phyloP scores from a whole-genome alignment of 768 basidiomycete genomes.

The Leccinum arenicola region DNA sequence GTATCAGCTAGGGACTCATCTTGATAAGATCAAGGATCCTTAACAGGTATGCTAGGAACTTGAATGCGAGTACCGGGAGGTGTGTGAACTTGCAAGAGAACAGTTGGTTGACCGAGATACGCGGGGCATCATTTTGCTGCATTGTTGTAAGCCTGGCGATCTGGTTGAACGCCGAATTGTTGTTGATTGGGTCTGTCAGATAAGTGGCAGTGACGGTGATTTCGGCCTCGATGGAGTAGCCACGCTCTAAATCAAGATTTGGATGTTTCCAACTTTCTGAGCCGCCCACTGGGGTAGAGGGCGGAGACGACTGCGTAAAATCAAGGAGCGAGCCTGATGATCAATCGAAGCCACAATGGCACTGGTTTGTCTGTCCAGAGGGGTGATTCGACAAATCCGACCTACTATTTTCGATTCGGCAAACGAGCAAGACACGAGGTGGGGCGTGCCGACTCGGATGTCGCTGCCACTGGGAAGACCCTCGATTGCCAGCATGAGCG shows the following conservation, averaged over 20 bases:
- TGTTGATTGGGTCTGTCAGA: no score
- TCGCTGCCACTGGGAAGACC: background rate
- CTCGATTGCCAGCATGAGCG: background rate
- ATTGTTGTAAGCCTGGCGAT: background rate
- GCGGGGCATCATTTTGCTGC: background rate
- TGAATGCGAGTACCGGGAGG: background rate
- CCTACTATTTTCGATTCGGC: background rate
- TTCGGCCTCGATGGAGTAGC: background rate
- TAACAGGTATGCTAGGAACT: background rate
- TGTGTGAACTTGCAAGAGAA: background rate
- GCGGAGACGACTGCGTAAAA: background rate
- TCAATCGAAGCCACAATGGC: background rate
- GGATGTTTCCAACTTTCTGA: background rate
- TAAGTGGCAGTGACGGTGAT: background rate
- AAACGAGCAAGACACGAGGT: background rate
- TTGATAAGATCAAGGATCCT: background rate
- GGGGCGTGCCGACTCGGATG: background rate
- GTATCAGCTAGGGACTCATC: background rate
- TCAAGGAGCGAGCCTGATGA: background rate
- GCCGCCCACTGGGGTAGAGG: background rate
- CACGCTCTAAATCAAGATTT: background rate
- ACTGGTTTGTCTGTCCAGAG: background rate
- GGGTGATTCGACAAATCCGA: background rate
- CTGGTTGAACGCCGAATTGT: background rate
- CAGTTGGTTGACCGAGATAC: background rate